phyloP scores from a whole-genome alignment of 495 filamentous ascomycete genomes.

The Pseudevernia furfuracea region DNA sequence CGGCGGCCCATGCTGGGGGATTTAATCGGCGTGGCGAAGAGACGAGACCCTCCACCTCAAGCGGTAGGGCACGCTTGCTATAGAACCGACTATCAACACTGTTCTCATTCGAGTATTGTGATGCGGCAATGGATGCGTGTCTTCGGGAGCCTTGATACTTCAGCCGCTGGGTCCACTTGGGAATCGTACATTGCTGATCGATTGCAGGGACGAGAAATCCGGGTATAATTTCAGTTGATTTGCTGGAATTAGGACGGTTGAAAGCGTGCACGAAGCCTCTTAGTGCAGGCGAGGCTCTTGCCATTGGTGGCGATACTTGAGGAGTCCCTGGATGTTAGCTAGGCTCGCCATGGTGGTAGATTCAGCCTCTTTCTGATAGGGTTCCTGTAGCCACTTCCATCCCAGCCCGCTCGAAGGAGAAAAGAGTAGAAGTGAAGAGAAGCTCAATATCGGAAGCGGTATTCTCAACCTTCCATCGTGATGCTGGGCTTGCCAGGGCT shows the following conservation, averaged over 20 bases:
- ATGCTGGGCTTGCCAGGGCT: not conserved
- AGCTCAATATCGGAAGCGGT: too few species aligned
- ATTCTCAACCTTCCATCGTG: too few species aligned
- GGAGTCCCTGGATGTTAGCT: not conserved
- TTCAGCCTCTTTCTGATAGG: not conserved
- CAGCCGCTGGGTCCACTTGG: not conserved
- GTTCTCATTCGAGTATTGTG: not conserved
- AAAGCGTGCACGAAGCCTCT: conserved; percentile 4
- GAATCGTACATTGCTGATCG: not conserved
- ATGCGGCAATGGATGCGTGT: conserved; percentile 11
- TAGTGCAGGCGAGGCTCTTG: conserved; percentile 3
- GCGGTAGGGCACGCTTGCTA: not conserved
- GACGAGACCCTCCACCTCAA: conserved; percentile 8
- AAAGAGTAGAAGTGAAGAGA: not conserved
- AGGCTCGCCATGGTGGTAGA: not conserved
- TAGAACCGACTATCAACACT: not conserved
- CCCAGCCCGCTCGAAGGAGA: not conserved
- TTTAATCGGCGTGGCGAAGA: conserved; percentile 18
- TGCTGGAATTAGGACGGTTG: not conserved
- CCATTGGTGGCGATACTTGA: conserved; percentile 2
- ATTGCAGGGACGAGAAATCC: conserved; percentile 9
- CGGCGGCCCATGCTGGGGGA: conserved; percentile 36
- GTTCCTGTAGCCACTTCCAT: not conserved
- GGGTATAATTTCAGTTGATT: not conserved
- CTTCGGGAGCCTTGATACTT: not conserved